Evolutionary conservation across 2,329 filamentous ascomycete species (phyloP).

Genomic region (Aschersonia sp.): DNA sequence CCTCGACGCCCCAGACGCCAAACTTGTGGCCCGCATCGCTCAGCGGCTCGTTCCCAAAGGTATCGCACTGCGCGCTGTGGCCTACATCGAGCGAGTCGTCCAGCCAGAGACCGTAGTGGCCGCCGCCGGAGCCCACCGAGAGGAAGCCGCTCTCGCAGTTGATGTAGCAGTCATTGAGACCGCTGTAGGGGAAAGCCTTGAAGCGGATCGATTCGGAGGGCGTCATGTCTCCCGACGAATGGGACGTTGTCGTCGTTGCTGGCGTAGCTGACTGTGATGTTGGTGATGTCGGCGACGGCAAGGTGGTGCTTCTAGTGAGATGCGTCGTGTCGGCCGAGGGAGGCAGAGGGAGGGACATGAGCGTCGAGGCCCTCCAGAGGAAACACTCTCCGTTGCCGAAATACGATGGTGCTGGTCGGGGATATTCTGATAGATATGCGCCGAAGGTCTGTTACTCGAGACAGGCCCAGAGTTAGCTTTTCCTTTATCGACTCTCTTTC

Average conservation of each 20-base stretch:
- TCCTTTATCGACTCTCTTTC: not conserved
- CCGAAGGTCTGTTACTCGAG: slow-evolving; percentile 53
- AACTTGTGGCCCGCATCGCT: slow-evolving; percentile 92
- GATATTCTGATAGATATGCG: slow-evolving; percentile 82
- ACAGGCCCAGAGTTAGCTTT: not conserved
- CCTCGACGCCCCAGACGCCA: slow-evolving; percentile 74
- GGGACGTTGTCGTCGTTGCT: too few relatives aligned
- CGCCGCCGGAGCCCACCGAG: slow-evolving; percentile 76
- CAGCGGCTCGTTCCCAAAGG: slow-evolving; percentile 87
- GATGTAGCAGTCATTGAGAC: slow-evolving; percentile 92
- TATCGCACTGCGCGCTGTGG: slow-evolving; percentile 70
- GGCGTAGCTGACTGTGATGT: too few relatives aligned
- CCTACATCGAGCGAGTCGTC: slow-evolving; percentile 75
- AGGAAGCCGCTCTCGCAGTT: slow-evolving; percentile 78
- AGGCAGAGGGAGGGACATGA: slow-evolving; percentile 37
- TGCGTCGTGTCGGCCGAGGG: slow-evolving; percentile 36
- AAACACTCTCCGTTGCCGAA: slow-evolving; percentile 95
- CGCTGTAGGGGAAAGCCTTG: slow-evolving; percentile 93
- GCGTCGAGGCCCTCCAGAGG: slow-evolving; percentile 45
- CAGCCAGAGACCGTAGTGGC: slow-evolving; percentile 87
- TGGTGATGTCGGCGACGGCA: slow-evolving; percentile 10
- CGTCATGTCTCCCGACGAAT: too few relatives aligned
- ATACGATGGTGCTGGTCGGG: slow-evolving; percentile 69
- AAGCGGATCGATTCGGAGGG: slow-evolving; percentile 68
- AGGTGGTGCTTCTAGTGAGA: slow-evolving; percentile 26